Conservation (phyloP, 2,329 filamentous ascomycete species). For the Neophaeococcomyces aloes region DNA sequence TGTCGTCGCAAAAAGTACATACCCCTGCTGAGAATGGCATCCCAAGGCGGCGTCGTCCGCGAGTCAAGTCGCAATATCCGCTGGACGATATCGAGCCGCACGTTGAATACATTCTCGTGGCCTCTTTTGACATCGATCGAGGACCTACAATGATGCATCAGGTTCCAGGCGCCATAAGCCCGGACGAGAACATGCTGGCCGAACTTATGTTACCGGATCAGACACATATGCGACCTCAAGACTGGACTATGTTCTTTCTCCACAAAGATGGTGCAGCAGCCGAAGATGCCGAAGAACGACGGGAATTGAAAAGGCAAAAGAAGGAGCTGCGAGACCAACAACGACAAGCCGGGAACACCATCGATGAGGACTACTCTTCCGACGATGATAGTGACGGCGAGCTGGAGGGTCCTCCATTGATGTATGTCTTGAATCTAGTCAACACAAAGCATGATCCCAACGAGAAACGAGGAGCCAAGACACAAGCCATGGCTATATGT, state of each 20-base stretch:
- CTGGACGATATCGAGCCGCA: slow-evolving; percentile 71
- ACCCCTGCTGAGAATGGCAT: slow-evolving; percentile 37
- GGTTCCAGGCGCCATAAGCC: slow-evolving; percentile 86
- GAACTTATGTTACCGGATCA: slow-evolving; percentile 98
- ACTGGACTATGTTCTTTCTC: slow-evolving; percentile 98
- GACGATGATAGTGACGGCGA: slow-evolving; percentile 43
- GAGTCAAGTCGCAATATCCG: slow-evolving; percentile 64
- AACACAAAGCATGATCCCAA: slow-evolving; percentile 87
- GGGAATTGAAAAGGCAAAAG: slow-evolving; percentile 37
- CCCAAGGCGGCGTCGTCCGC: slow-evolving; percentile 38
- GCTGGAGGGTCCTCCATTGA: slow-evolving; percentile 76
- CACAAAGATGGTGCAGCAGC: slow-evolving; percentile 86
- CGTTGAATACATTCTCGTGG: slow-evolving; percentile 97
- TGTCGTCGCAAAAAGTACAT: slow-evolving; percentile 16
- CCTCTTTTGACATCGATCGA: slow-evolving; percentile 92
- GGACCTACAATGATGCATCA: slow-evolving; percentile 98
- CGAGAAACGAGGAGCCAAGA: slow-evolving; percentile 64
- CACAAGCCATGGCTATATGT: slow-evolving; percentile 98
- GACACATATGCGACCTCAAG: slow-evolving; percentile 84
- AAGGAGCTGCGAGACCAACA: slow-evolving; percentile 27
- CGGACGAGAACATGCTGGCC: slow-evolving; percentile 94
- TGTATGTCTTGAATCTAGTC: slow-evolving; percentile 94
- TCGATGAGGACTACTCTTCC: slow-evolving; percentile 41
- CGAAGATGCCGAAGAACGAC: slow-evolving; percentile 57
- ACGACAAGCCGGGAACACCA: slow-evolving; percentile 38